Evolutionary conservation across 2,329 filamentous ascomycete genomes (phyloP), one percentile per base, ranked within the genome.

Genomic region (Colletotrichum sp.): DNA sequence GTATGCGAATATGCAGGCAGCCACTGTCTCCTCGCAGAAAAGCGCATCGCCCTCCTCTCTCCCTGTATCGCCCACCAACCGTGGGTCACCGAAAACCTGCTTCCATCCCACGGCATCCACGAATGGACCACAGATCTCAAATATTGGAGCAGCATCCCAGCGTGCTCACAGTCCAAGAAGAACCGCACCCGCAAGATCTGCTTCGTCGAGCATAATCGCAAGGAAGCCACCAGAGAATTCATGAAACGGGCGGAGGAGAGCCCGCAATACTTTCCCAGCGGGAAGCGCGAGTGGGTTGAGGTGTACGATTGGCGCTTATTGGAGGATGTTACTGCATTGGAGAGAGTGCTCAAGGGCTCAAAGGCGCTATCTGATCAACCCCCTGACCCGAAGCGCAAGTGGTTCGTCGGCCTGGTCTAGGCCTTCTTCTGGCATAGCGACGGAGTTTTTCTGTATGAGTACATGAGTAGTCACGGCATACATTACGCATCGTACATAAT

Each of bases 241-340:
- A 75, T 87, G 5, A 72, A 74, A 25, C 78, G 76, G 6, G 81
- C 88, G 9, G 80, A 86, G 44, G 71, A 78, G 8, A 76, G 80
- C 12, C 81, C 83, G 13, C 61, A 83, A 15, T 77, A 70, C 27
- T 79, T 78, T 12, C 79, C 79, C 4, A 78, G 80, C 4, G 82
- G 82, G 6, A 77, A 78, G 32, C 80, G 84, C 8, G 82, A 84
- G 12, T 86, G 84, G 82, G 83, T 88, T 3, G 82, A 82, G 8
- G 82, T 89, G 3, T 88, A 87, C 69, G 87, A 90, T 77, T 90
- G 88, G 87, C 83, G 86, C 6, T 79, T 89, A 7, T 74, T 90
- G 63, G 82, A 84, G 36, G 82, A 85, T 25, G 79, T 90, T 12
- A 82, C 81, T 4, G 84, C 84, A 39, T 73, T 83, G 59, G 88